Evolutionary conservation across 2,329 filamentous ascomycete species (phyloP).

Genomic region (Bipolaris sorokiniana): DNA sequence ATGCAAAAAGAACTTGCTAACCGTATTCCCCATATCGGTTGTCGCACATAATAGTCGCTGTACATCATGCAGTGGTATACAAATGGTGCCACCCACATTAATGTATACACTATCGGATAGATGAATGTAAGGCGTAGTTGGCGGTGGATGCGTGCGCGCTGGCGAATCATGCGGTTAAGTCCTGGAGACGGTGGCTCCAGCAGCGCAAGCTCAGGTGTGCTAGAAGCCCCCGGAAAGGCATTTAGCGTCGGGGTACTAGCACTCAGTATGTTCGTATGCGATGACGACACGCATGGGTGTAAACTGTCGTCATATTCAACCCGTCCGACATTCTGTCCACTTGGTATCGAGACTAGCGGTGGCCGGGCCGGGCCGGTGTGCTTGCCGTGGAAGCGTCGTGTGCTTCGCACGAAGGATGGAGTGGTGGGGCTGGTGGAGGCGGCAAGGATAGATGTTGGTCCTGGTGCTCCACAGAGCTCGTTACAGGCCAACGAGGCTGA

Average conservation of each 20-base stretch:
- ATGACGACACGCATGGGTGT: neutral
- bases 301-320: neutral
- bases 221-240: neutral
- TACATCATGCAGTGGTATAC: conserved; percentile 67
- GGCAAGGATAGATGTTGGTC: neutral
- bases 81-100: conserved; percentile 76
- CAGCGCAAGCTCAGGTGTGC: neutral
- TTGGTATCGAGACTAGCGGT: conserved; percentile 15
- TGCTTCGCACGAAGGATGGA: conserved; percentile 15
- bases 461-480: neutral
- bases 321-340: conserved; percentile 7
- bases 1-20: conserved; percentile 64
- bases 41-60: conserved; percentile 56
- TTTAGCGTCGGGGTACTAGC: neutral
- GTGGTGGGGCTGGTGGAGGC: conserved; percentile 3
- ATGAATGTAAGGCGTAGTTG: conserved; percentile 76
- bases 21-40: conserved; percentile 64
- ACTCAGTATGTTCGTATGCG: neutral
- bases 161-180: conserved; percentile 20
- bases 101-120: conserved; percentile 74
- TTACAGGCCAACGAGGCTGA: neutral
- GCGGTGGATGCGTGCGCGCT: conserved; percentile 65
- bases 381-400: neutral
- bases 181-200: conserved; percentile 1
- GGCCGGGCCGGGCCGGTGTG: conserved; percentile 5